phyloP scores from a whole-genome alignment of 768 basidiomycete species.

The Cyclocybe aegerita region DNA sequence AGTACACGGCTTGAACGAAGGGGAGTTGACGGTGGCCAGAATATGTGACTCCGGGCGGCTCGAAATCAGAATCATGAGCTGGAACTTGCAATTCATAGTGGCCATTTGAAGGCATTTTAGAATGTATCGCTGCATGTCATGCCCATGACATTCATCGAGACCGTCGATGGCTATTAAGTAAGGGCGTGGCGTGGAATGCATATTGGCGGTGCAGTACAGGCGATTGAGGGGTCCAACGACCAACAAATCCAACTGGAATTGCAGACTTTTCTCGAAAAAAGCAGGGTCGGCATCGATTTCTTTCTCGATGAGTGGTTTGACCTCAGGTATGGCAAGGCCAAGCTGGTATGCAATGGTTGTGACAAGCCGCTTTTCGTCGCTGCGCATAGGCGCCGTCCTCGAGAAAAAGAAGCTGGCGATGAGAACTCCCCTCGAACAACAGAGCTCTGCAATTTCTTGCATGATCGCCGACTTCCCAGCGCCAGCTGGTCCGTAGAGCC shows the following conservation, averaged over 20 bases:
- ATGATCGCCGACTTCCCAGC: constrained; percentile 8
- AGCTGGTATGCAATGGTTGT: constrained; percentile 31
- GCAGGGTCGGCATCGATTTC: constrained; percentile 13
- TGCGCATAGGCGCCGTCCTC: constrained; percentile 20
- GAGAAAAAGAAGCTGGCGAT: constrained; percentile 37
- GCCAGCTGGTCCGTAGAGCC: constrained; percentile 6
- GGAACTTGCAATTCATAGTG: constrained; percentile 5
- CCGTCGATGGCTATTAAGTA: constrained; percentile 24
- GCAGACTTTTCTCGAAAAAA: constrained; percentile 12
- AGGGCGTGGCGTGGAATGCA: not conserved
- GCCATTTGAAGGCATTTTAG: constrained; percentile 7
- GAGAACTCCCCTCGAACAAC: constrained; percentile 15
- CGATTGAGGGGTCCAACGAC: constrained; percentile 12
- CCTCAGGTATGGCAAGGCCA: constrained; percentile 2
- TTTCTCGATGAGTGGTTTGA: constrained; percentile 3
- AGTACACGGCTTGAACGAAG: not conserved
- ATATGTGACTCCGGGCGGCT: constrained; percentile 28
- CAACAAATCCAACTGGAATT: constrained; percentile 16
- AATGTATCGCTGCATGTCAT: constrained; percentile 9
- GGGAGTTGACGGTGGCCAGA: constrained; percentile 1
- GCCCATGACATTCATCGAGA: constrained; percentile 22
- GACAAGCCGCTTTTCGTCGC: constrained; percentile 23
- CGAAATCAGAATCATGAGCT: constrained; percentile 20
- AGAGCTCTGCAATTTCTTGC: constrained; percentile 8
- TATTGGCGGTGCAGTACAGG: not conserved